These are phyloP conservation scores for Physcomitrium patens DNA, from an alignment of 225 moss, liverwort and hornwort genomes.

Conservation along the genomic window DNA sequence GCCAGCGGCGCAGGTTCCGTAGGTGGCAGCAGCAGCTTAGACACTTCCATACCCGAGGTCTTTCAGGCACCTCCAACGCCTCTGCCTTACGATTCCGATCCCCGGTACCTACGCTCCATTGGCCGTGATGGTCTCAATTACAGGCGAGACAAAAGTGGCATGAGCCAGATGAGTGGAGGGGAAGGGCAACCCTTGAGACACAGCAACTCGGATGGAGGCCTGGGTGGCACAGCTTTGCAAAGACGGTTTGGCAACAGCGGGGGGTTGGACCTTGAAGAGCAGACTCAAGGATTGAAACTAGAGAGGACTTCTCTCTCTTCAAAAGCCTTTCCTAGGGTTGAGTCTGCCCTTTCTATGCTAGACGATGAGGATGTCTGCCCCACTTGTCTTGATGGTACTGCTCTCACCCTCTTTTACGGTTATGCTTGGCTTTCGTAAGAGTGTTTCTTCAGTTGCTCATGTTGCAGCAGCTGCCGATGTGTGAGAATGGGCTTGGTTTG, in stretches of 20 bases:
- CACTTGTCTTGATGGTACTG: conserved; percentile 90
- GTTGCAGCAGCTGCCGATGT: too few species aligned
- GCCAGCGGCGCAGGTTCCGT: conserved; percentile 61
- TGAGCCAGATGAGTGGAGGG: conserved; percentile 48
- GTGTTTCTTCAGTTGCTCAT: too few species aligned
- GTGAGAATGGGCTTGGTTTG: too few species aligned
- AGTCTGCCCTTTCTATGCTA: conserved; percentile 68
- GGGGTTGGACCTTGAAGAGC: conserved; percentile 65
- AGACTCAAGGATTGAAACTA: conserved; percentile 58
- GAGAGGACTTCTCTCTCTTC: conserved; percentile 61
- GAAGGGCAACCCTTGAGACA: conserved; percentile 72
- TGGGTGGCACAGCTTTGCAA: conserved; percentile 75
- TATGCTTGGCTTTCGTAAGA: too few species aligned
- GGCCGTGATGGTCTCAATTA: conserved; percentile 48
- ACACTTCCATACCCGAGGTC: conserved; percentile 77
- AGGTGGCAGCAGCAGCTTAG: conserved; percentile 71
- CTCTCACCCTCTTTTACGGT: background rate
- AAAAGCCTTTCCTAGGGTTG: conserved; percentile 70
- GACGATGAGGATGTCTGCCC: conserved; percentile 93
- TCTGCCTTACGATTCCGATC: conserved; percentile 82
- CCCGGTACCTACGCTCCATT: conserved; percentile 41
- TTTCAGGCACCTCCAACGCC: conserved; percentile 94
- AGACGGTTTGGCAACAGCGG: conserved; percentile 57
- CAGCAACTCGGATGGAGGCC: conserved; percentile 47
- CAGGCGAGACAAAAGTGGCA: conserved; percentile 62